phyloP scores from a whole-genome alignment of 345 rosid species.

The Sapria himalayana region DNA sequence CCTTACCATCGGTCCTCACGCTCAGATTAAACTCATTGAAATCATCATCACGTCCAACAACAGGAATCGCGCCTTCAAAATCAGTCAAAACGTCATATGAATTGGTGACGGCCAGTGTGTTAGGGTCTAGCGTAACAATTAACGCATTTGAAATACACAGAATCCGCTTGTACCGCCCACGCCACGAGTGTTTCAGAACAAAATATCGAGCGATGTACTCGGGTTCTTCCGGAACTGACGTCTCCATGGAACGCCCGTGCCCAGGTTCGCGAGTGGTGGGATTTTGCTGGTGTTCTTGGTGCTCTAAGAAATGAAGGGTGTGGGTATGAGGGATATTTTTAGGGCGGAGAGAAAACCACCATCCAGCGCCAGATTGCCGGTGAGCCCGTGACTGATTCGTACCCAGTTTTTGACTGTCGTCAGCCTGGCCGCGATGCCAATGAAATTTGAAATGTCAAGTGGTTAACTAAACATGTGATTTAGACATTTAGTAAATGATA shows the following conservation, averaged over 20 bases:
- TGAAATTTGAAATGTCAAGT: too few species aligned
- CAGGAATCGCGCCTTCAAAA: slow-evolving; percentile 59
- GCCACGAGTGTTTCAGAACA: slow-evolving; percentile 90
- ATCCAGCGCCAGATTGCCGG: slow-evolving; percentile 48
- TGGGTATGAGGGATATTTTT: slow-evolving; percentile 41
- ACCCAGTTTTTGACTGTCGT: slow-evolving; percentile 58
- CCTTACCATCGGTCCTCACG: slow-evolving; percentile 76
- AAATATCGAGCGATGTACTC: slow-evolving; percentile 83
- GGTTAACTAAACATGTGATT: too few species aligned
- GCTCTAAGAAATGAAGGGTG: slow-evolving; percentile 38
- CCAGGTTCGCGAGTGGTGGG: slow-evolving; percentile 13
- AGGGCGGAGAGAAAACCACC: slow-evolving; percentile 42
- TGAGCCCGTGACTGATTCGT: slow-evolving; percentile 75
- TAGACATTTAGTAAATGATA: too few species aligned
- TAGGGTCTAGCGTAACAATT: slow-evolving; percentile 70
- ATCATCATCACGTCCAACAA: slow-evolving; percentile 52
- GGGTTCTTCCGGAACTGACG: slow-evolving; percentile 41
- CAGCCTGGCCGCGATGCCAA: neutral
- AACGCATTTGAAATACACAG: slow-evolving; percentile 50
- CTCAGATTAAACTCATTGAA: slow-evolving; percentile 56
- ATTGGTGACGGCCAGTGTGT: slow-evolving; percentile 55
- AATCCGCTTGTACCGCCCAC: slow-evolving; percentile 86
- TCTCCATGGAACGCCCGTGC: slow-evolving; percentile 26
- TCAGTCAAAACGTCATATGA: slow-evolving; percentile 43
- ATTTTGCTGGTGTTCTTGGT: slow-evolving; percentile 19